phyloP scores from a whole-genome alignment of 345 rosid species.

The Aquilaria malaccensis region DNA sequence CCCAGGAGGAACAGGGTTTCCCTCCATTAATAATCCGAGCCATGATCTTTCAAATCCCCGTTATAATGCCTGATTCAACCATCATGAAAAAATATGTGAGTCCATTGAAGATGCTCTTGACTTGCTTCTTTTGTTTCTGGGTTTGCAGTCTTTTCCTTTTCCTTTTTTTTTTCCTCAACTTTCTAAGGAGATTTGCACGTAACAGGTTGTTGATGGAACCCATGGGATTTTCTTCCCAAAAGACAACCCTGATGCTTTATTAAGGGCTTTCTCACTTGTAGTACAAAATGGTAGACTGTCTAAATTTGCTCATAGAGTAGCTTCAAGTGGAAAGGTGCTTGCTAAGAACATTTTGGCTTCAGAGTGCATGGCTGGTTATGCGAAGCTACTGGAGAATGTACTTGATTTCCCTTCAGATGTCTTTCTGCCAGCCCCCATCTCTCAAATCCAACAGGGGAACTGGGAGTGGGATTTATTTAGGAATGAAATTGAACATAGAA shows the following conservation, averaged over 20 bases:
- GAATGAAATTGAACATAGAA: conserved; percentile 32
- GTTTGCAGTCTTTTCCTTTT: neutral
- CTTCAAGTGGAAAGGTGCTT: conserved; percentile 68
- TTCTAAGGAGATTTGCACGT: conserved; percentile 16
- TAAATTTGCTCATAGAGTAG: conserved; percentile 57
- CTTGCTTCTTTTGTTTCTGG: conserved; percentile 4
- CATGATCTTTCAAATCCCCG: conserved; percentile 79
- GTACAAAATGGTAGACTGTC: conserved; percentile 75
- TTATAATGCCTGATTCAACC: conserved; percentile 72
- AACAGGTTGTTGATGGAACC: conserved; percentile 64
- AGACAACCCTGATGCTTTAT: conserved; percentile 60
- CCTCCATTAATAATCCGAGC: conserved; percentile 79
- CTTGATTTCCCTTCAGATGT: conserved; percentile 74
- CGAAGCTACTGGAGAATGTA: conserved; percentile 66
- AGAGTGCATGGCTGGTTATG: conserved; percentile 73
- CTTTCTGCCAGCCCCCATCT: conserved; percentile 55
- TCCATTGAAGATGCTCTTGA: conserved; percentile 10
- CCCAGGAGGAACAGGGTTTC: conserved; percentile 90
- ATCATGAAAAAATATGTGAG: conserved; percentile 71
- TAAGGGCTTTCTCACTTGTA: conserved; percentile 62
- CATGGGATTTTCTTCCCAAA: conserved; percentile 62
- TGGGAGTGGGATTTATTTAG: conserved; percentile 83
- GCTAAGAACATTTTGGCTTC: conserved; percentile 76
- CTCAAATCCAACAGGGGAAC: conserved; percentile 43
- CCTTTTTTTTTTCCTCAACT: neutral